phyloP scores from a whole-genome alignment of 148 eudicot genomes.

The Rhododendron molle region DNA sequence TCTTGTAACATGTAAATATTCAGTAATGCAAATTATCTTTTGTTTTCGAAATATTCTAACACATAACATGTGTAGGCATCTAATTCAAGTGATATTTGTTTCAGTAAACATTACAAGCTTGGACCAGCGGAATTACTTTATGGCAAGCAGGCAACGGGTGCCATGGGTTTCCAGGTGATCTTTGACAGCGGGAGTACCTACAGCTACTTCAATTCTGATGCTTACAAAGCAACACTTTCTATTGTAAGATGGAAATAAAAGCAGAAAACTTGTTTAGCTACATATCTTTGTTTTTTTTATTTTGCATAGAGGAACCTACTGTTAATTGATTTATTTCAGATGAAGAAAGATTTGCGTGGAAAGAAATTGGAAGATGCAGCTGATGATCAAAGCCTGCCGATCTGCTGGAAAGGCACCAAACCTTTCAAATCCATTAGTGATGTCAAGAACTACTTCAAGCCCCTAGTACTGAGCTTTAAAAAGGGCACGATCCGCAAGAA shows the following conservation, averaged over 20 bases:
- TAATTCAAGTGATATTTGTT: slow-evolving; percentile 6
- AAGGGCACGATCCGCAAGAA: slow-evolving; percentile 31
- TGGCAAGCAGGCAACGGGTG: slow-evolving; percentile 39
- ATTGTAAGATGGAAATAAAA: slow-evolving; percentile 38
- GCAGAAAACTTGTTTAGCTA: not conserved
- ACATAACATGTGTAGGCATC: not conserved
- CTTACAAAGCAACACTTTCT: slow-evolving; percentile 48
- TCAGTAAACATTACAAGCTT: slow-evolving; percentile 57
- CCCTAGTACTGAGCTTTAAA: slow-evolving; percentile 49
- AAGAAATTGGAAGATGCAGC: slow-evolving; percentile 44
- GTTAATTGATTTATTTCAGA: slow-evolving; percentile 25
- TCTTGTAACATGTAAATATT: not conserved
- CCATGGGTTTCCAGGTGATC: slow-evolving; percentile 48
- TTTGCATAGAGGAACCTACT: not conserved
- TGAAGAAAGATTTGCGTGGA: slow-evolving; percentile 47
- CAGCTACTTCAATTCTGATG: slow-evolving; percentile 58
- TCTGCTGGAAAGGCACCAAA: slow-evolving; percentile 85
- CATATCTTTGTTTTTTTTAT: not conserved
- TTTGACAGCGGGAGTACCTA: slow-evolving; percentile 96
- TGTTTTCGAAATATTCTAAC: not conserved
- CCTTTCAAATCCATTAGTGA: slow-evolving; percentile 63
- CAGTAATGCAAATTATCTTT: not conserved
- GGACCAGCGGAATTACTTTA: slow-evolving; percentile 70
- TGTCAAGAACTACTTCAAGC: slow-evolving; percentile 54
- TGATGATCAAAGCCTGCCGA: slow-evolving; percentile 69